A percentile compares a stretch with the other conserved stretches of the same genome.
These are phyloP conservation scores for Gloeopeniophorella convolvens DNA, from an alignment of 768 basidiomycete genomes.

Conservation along the genomic window DNA sequence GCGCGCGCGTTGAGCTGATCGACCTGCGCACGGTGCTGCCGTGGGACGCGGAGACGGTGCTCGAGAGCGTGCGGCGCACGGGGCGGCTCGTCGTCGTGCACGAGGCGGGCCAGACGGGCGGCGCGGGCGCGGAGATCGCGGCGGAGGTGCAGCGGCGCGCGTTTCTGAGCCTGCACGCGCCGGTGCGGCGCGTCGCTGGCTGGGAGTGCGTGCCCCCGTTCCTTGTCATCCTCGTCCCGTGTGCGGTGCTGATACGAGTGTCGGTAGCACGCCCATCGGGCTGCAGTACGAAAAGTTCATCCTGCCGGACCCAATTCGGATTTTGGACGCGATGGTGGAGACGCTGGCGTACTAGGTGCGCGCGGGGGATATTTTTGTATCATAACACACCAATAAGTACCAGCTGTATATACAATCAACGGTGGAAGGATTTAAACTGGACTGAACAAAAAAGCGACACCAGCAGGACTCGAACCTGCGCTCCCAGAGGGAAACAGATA, in stretches of 20 bases:
- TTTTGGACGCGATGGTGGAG: conserved; percentile 79
- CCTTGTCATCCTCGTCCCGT: conserved; percentile 4
- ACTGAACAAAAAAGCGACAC: conserved; percentile 43
- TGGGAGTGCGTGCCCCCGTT: conserved; percentile 75
- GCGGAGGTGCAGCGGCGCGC: conserved; percentile 85
- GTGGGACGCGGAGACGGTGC: conserved; percentile 77
- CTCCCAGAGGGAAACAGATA: conserved; percentile 26
- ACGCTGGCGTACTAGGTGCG: conserved; percentile 72
- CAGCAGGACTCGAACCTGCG: conserved; percentile 68
- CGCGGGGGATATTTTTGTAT: neutral
- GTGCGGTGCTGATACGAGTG: conserved; percentile 2
- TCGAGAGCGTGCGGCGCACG: conserved; percentile 79
- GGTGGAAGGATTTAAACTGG: no score
- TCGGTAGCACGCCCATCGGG: conserved; percentile 65
- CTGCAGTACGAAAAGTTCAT: conserved; percentile 90
- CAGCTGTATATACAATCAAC: no score
- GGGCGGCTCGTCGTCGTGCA: conserved; percentile 86
- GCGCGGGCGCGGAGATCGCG: conserved; percentile 89
- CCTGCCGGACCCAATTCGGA: conserved; percentile 79
- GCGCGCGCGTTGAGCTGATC: conserved; percentile 78
- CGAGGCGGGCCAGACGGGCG: conserved; percentile 82
- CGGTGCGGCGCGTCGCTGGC: conserved; percentile 78
- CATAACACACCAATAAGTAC: no score
- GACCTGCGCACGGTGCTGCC: conserved; percentile 87
- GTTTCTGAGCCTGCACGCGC: conserved; percentile 84